phyloP scores from a whole-genome alignment of 768 basidiomycete species.

The Tulasnella sp. region DNA sequence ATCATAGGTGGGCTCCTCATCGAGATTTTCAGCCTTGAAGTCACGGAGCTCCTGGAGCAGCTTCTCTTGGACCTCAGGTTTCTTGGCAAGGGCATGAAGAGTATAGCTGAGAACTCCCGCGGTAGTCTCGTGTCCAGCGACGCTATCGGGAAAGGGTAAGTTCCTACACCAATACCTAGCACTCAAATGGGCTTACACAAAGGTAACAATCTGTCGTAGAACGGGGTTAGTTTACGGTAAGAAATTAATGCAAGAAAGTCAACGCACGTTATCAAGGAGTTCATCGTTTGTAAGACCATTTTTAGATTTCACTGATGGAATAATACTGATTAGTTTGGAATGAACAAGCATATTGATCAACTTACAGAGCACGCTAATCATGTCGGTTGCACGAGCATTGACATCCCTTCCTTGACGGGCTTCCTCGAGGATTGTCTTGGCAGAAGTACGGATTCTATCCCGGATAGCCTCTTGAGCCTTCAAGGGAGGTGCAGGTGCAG shows the following conservation, averaged over 20 bases:
- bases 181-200: not conserved
- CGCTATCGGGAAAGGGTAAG: slow-evolving; percentile 2
- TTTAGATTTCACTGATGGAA: slow-evolving; percentile 2
- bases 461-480: slow-evolving; percentile 10
- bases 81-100: slow-evolving; percentile 12
- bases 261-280: slow-evolving; percentile 13
- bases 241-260: not conserved
- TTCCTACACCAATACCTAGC: not conserved
- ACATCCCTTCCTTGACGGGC: no score
- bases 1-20: slow-evolving; percentile 11
- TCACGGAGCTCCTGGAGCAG: slow-evolving; percentile 12
- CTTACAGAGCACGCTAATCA: not conserved
- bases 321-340: not conserved
- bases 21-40: not conserved
- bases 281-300: slow-evolving; percentile 13
- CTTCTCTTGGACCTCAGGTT: slow-evolving; percentile 15
- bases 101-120: slow-evolving; percentile 14
- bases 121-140: slow-evolving; percentile 16
- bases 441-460: slow-evolving; percentile 3
- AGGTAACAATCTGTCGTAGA: not conserved
- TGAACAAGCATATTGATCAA: not conserved
- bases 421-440: no score
- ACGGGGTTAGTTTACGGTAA: no score
- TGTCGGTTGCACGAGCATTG: no score
- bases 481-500: slow-evolving; percentile 2